These are phyloP conservation scores for Maudiozyma bulderi DNA, from an alignment of 805 yeast species.

Conservation along the genomic window DNA sequence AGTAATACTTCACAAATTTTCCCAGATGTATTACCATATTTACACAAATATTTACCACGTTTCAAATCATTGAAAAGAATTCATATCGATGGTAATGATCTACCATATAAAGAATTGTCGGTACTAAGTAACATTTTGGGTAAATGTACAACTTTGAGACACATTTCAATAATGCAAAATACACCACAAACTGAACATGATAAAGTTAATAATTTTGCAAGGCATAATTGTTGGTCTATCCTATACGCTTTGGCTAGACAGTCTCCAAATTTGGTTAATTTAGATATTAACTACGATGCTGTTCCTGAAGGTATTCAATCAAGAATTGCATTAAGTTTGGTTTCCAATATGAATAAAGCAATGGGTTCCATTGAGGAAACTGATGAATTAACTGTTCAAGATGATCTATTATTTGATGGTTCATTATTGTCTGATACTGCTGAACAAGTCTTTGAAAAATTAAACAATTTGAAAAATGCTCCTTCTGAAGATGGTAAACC, in stretches of 20 bases:
- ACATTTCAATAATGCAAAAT: slow-evolving; percentile 60
- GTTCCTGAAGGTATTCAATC: slow-evolving; percentile 57
- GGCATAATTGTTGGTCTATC: slow-evolving; percentile 52
- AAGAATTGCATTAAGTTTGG: slow-evolving; percentile 65
- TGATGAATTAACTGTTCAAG: slow-evolving; percentile 32
- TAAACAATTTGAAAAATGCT: slow-evolving; percentile 13
- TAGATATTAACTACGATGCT: slow-evolving; percentile 56
- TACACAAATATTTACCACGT: slow-evolving; percentile 57
- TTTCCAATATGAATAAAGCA: slow-evolving; percentile 71
- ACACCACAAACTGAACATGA: neutral
- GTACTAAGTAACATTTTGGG: slow-evolving; percentile 62
- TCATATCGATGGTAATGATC: slow-evolving; percentile 60
- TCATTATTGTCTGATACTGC: slow-evolving; percentile 64
- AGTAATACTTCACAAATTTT: slow-evolving; percentile 60
- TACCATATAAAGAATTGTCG: slow-evolving; percentile 46
- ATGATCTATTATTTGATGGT: slow-evolving; percentile 68
- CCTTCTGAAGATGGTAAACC: neutral
- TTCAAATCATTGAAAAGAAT: slow-evolving; percentile 54
- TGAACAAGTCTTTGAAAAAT: slow-evolving; percentile 44
- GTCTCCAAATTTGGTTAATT: slow-evolving; percentile 50
- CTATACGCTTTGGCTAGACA: slow-evolving; percentile 58
- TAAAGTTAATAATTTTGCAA: slow-evolving; percentile 27
- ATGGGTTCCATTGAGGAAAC: slow-evolving; percentile 30
- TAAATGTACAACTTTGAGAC: slow-evolving; percentile 56
- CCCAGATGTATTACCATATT: slow-evolving; percentile 47